Conservation (phyloP, 306 rosid species). For the Cicer cuneatum region DNA sequence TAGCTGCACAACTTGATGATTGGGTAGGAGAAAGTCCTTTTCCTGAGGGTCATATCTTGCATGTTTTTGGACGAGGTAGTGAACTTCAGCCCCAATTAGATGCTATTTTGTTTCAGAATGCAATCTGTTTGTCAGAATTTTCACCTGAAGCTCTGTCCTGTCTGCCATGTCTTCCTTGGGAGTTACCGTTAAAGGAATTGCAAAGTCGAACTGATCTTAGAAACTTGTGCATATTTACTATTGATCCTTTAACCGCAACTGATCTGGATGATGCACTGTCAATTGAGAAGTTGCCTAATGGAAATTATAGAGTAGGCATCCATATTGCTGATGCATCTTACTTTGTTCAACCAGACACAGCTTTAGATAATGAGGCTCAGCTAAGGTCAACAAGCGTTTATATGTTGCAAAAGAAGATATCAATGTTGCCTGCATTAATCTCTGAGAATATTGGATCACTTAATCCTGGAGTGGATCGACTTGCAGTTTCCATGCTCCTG, state of each 20-base stretch:
- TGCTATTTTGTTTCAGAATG: conserved; percentile 82
- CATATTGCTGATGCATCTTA: conserved; percentile 88
- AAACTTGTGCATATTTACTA: conserved; percentile 74
- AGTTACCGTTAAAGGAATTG: conserved; percentile 69
- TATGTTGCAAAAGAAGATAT: conserved; percentile 64
- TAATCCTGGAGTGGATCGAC: conserved; percentile 83
- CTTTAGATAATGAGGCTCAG: conserved; percentile 74
- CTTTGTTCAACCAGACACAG: conserved; percentile 76
- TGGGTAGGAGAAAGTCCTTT: conserved; percentile 72
- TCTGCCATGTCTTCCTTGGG: conserved; percentile 75
- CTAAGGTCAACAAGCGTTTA: conserved; percentile 80
- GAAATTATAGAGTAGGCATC: conserved; percentile 78
- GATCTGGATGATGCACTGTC: conserved; percentile 96
- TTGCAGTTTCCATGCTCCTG: conserved; percentile 74
- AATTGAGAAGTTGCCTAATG: conserved; percentile 69
- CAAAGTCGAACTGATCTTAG: conserved; percentile 73
- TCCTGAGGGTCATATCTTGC: conserved; percentile 70
- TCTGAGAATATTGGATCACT: conserved; percentile 81
- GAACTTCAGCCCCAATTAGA: conserved; percentile 70
- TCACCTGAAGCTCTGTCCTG: conserved; percentile 64
- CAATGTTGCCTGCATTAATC: conserved; percentile 80
- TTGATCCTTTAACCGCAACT: conserved; percentile 85
- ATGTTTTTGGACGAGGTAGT: conserved; percentile 69
- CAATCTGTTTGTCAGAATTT: conserved; percentile 66
- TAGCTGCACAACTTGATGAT: conserved; percentile 69